Evolutionary conservation across 2,329 filamentous ascomycete genomes (phyloP).

Genomic region (Fusarium zealandicum): DNA sequence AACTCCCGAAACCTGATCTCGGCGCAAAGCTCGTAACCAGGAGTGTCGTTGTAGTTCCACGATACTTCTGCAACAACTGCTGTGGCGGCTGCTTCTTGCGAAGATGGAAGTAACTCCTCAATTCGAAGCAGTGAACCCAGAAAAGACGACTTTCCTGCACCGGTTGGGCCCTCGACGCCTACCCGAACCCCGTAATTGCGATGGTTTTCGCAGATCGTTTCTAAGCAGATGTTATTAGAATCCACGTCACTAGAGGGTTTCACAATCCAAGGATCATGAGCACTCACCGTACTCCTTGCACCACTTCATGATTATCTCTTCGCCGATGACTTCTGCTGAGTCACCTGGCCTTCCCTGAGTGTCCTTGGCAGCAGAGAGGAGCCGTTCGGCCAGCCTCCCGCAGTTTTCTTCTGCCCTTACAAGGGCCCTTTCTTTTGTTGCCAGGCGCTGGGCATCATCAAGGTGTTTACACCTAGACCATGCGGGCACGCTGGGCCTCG

Average conservation of each 20-base stretch:
- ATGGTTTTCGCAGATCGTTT: background rate
- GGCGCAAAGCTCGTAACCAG: slow-evolving; percentile 29
- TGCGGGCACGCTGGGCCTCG: no score
- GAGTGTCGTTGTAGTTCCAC: slow-evolving; percentile 36
- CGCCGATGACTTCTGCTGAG: background rate
- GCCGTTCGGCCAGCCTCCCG: background rate
- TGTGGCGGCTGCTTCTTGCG: slow-evolving; percentile 42
- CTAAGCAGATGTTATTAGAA: background rate
- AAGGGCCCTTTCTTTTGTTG: background rate
- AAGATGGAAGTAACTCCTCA: slow-evolving; percentile 42
- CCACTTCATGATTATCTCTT: slow-evolving; percentile 7
- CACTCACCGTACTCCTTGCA: background rate
- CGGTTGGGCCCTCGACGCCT: slow-evolving; percentile 26
- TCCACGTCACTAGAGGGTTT: no score
- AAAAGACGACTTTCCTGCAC: slow-evolving; percentile 27
- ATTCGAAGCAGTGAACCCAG: background rate
- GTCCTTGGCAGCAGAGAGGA: background rate
- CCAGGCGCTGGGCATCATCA: background rate
- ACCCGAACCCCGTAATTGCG: slow-evolving; percentile 1
- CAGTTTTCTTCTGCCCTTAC: background rate
- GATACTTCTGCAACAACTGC: slow-evolving; percentile 38
- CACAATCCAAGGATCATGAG: background rate
- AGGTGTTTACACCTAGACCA: background rate
- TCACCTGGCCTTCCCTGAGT: background rate
- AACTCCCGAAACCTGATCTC: slow-evolving; percentile 32